Evolutionary conservation across 2,329 filamentous ascomycete species (phyloP), one percentile per base, ranked within the genome.

Genomic region (Sarocladiaceae sp.): DNA sequence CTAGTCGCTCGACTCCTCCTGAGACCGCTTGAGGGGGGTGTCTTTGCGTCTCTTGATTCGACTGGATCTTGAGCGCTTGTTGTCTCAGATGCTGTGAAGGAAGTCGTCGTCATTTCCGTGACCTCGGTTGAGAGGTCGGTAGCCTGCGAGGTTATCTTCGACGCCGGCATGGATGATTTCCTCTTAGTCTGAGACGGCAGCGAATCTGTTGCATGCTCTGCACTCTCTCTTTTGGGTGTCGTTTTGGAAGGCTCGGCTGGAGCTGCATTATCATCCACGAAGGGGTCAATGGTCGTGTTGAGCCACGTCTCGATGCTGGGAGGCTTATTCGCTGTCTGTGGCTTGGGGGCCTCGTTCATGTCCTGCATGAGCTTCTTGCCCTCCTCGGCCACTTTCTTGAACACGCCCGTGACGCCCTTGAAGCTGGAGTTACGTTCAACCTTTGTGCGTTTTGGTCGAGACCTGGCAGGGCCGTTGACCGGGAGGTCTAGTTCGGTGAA

Each of bases 221-320:
- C 17, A 12, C 6, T 17, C 15, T 46, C 36, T 17, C 54, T 40
- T 13, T 52, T 42, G 3, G 31, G 28, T 5, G 42, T 3, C 11
- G 31, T 5, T n/a, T 52, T 7, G 10, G 50, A 25, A 4, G 49
- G 28, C 18, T 44, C 44, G 15, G 56, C 18, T n/a, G 53, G 29
- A 8, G 31, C 4, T 50, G 31, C 11, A 12, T 22, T 10, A 10
- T 60, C 57, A 15, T 84, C 81, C 2, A 84, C 71, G 60, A 84
- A 84, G 3, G 82, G 80, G 58, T 86, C 83, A 13, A 83, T 76
- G 0, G 83, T 86, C 20, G 71, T 75, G 59, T 79, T 81, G 23
- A 86, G 69, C 83, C 83, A 86, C 20, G 77, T 83, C 61, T 86
- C 83, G 51, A 86, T 86, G 59, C 76, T 85, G 1, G 77, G 79